Conservation (phyloP, 2,329 filamentous ascomycete genomes). For the Cladophialophora yegresii region DNA sequence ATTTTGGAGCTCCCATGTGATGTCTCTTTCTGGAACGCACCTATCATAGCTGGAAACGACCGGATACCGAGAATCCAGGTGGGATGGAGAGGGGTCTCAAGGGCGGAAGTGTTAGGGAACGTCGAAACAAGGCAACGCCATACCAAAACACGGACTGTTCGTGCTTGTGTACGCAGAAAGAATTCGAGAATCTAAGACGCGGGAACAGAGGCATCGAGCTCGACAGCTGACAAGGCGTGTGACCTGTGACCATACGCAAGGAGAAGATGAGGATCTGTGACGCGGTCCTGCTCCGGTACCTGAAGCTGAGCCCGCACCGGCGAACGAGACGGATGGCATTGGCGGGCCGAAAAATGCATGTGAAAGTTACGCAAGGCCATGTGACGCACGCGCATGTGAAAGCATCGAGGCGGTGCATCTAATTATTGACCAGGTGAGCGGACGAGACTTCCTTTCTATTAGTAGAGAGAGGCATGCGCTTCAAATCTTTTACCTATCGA, state of each 20-base stretch:
- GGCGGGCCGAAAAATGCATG: slow-evolving; percentile 20
- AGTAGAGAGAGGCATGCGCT: too few species aligned
- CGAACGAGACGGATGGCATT: slow-evolving; percentile 1
- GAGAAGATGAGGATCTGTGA: slow-evolving; percentile 4
- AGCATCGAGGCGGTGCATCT: background rate
- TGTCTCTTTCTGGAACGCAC: slow-evolving; percentile 1
- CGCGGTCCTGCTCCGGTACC: slow-evolving; percentile 11
- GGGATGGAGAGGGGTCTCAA: slow-evolving; percentile 3
- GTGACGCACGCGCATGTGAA: slow-evolving; percentile 17
- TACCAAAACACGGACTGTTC: slow-evolving; percentile 25
- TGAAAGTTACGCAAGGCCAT: slow-evolving; percentile 9
- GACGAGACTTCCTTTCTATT: background rate
- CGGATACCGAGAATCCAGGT: slow-evolving; percentile 11
- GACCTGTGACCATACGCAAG: slow-evolving; percentile 5
- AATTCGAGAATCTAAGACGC: background rate
- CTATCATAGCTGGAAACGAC: slow-evolving; percentile 26
- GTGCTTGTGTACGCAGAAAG: slow-evolving; percentile 2
- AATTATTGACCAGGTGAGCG: background rate
- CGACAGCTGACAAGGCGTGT: slow-evolving; percentile 5
- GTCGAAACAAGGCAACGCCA: slow-evolving; percentile 23
- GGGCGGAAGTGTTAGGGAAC: slow-evolving; percentile 13
- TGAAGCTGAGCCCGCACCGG: background rate
- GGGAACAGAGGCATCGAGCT: background rate
- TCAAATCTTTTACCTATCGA: background rate
- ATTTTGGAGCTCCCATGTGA: slow-evolving; percentile 7